Conservation (phyloP, 2,329 filamentous ascomycete genomes). For the Didymella glomerata region DNA sequence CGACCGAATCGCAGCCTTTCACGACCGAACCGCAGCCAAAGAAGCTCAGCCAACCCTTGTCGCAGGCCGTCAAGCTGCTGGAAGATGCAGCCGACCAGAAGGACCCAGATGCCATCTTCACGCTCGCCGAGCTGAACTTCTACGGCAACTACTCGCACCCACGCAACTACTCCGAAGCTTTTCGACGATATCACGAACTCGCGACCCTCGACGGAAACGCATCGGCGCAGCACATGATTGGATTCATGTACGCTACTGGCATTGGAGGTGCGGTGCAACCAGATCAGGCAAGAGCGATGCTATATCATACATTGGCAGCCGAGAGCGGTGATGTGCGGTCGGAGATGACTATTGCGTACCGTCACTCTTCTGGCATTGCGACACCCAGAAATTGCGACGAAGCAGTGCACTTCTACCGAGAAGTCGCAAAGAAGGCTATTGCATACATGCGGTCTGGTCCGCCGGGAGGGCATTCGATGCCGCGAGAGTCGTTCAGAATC, state of each 20-base stretch:
- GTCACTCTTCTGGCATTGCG: conserved; percentile 85
- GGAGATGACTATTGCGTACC: conserved; percentile 92
- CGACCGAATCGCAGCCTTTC: conserved; percentile 58
- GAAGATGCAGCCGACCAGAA: conserved; percentile 64
- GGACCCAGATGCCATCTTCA: conserved; percentile 83
- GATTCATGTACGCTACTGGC: conserved; percentile 94
- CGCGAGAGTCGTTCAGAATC: conserved; percentile 81
- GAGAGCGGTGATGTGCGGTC: conserved; percentile 82
- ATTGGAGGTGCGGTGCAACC: conserved; percentile 80
- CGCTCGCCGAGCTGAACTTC: conserved; percentile 95
- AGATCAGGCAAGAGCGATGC: conserved; percentile 88
- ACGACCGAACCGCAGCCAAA: conserved; percentile 48
- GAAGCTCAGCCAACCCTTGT: conserved; percentile 62
- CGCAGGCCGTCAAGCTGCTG: conserved; percentile 66
- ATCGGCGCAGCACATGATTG: conserved; percentile 95
- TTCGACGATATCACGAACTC: conserved; percentile 80
- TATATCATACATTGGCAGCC: conserved; percentile 95
- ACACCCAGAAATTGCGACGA: conserved; percentile 85
- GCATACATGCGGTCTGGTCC: conserved; percentile 87
- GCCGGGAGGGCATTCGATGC: conserved; percentile 82
- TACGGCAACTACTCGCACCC: conserved; percentile 93
- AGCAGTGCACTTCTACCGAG: conserved; percentile 88
- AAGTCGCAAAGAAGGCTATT: conserved; percentile 92
- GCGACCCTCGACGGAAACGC: conserved; percentile 82
- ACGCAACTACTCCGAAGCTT: conserved; percentile 79